A percentile compares a stretch with the other conserved stretches of the same genome.
These are phyloP conservation scores for Linnemannia zychae DNA, from an alignment of 192 early-diverging fungal genomes.

Conservation along the genomic window DNA sequence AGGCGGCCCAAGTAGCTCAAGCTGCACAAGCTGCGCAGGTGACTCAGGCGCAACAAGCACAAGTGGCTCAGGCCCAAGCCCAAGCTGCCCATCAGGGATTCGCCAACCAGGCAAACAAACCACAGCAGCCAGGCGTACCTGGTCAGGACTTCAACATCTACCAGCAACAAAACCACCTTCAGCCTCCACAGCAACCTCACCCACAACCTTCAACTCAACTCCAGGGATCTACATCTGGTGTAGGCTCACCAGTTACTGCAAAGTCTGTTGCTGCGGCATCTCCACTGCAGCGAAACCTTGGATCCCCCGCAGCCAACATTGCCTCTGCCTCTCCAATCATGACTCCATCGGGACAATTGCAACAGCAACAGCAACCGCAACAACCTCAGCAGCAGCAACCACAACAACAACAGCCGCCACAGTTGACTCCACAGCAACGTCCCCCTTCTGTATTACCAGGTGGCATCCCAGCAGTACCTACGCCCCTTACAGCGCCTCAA, in stretches of 20 bases:
- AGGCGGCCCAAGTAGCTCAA: slow-evolving; percentile 7
- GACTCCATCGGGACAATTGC: slow-evolving; percentile 16
- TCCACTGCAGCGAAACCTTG: slow-evolving; percentile 39
- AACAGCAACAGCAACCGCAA: slow-evolving; percentile 1
- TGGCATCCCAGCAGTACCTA: slow-evolving; percentile 2
- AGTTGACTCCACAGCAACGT: neutral
- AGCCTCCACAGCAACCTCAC: slow-evolving; percentile 20
- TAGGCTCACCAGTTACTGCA: slow-evolving; percentile 29
- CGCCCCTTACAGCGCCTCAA: slow-evolving; percentile 14
- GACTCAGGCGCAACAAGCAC: neutral
- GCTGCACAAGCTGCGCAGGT: slow-evolving; percentile 15
- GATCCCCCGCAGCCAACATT: slow-evolving; percentile 30
- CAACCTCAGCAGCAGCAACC: neutral
- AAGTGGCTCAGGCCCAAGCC: slow-evolving; percentile 13
- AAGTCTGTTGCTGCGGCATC: slow-evolving; percentile 29
- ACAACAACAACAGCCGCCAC: neutral
- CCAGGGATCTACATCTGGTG: slow-evolving; percentile 2
- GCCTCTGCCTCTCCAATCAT: slow-evolving; percentile 31
- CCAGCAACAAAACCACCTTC: slow-evolving; percentile 44
- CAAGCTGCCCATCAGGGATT: slow-evolving; percentile 20
- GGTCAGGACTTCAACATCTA: slow-evolving; percentile 46
- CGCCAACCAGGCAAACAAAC: slow-evolving; percentile 17
- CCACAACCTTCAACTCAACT: neutral
- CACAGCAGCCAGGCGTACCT: slow-evolving; percentile 12
- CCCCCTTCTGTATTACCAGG: neutral